Conservation (phyloP, 225 moss, liverwort and hornwort genomes). For the Marchantia polymorpha region DNA sequence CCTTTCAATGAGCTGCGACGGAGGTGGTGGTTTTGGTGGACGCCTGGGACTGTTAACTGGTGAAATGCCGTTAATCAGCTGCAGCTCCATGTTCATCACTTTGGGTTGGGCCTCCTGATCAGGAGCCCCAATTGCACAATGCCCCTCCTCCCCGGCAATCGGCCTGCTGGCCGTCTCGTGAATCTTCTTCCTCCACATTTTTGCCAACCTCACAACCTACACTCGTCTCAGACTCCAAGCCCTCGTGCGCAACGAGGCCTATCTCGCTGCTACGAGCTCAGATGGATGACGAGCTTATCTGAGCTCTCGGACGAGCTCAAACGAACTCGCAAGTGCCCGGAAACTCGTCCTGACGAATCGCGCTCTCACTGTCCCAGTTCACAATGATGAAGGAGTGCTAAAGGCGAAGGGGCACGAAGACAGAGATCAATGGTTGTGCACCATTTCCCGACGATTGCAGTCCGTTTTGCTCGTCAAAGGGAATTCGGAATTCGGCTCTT, state of each 20-base stretch:
- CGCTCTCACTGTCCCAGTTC: neutral
- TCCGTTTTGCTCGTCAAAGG: neutral
- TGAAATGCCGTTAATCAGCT: neutral
- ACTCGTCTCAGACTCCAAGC: neutral
- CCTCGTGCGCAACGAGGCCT: neutral
- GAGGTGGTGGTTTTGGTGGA: constrained; percentile 6
- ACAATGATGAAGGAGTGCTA: constrained; percentile 11
- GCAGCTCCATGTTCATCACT: constrained; percentile 8
- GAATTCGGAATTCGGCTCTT: too few relatives aligned
- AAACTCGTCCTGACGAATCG: neutral
- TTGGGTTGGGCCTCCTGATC: neutral
- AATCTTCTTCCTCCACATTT: constrained; percentile 21
- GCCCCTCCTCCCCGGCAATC: neutral
- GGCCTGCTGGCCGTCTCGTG: neutral
- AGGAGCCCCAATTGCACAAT: too few relatives aligned
- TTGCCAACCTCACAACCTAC: neutral
- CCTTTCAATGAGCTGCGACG: neutral
- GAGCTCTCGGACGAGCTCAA: neutral
- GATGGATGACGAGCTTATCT: neutral
- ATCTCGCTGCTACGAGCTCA: neutral
- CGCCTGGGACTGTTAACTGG: neutral
- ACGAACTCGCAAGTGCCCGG: neutral
- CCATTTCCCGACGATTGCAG: neutral
- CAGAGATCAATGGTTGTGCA: neutral
- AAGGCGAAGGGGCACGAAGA: neutral